Conservation (phyloP, 2,329 filamentous ascomycete genomes). For the Lachnellula willkommii region DNA sequence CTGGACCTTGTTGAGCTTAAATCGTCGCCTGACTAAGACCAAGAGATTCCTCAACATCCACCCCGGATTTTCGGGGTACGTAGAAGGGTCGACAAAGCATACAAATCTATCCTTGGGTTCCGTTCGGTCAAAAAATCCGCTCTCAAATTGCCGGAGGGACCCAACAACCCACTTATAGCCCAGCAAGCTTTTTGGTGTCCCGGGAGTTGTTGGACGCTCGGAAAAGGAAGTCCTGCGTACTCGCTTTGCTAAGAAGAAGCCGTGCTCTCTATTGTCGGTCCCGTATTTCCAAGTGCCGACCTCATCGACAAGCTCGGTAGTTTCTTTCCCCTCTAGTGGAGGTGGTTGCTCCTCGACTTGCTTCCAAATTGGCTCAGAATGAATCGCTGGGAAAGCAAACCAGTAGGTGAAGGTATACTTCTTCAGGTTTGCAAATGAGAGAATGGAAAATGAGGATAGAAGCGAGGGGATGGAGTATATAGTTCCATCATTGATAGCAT, state of each 20-base stretch:
- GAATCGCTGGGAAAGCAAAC: slow-evolving; percentile 91
- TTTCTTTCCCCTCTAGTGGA: slow-evolving; percentile 62
- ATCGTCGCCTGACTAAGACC: slow-evolving; percentile 76
- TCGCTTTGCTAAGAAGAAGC: slow-evolving; percentile 93
- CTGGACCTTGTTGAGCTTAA: slow-evolving; percentile 69
- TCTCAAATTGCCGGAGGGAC: slow-evolving; percentile 72
- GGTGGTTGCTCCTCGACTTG: slow-evolving; percentile 47
- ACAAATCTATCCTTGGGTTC: slow-evolving; percentile 72
- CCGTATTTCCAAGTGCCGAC: slow-evolving; percentile 84
- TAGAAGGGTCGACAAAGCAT: slow-evolving; percentile 88
- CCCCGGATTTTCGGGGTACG: slow-evolving; percentile 77
- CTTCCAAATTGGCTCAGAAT: slow-evolving; percentile 82
- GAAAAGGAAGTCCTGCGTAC: slow-evolving; percentile 37
- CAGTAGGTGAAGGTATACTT: slow-evolving; percentile 98
- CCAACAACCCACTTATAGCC: slow-evolving; percentile 72
- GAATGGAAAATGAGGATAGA: slow-evolving; percentile 78
- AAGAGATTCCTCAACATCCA: slow-evolving; percentile 92
- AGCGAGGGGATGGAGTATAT: slow-evolving; percentile 94
- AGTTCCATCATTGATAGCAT: slow-evolving; percentile 91
- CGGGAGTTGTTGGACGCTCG: slow-evolving; percentile 40
- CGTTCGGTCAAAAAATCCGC: slow-evolving; percentile 75
- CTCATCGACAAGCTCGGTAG: slow-evolving; percentile 69
- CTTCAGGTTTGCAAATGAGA: slow-evolving; percentile 93
- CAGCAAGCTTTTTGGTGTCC: slow-evolving; percentile 46
- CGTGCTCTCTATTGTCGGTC: slow-evolving; percentile 77